Conservation (phyloP, 257 asterid genomes). For the Scutellaria minor region DNA sequence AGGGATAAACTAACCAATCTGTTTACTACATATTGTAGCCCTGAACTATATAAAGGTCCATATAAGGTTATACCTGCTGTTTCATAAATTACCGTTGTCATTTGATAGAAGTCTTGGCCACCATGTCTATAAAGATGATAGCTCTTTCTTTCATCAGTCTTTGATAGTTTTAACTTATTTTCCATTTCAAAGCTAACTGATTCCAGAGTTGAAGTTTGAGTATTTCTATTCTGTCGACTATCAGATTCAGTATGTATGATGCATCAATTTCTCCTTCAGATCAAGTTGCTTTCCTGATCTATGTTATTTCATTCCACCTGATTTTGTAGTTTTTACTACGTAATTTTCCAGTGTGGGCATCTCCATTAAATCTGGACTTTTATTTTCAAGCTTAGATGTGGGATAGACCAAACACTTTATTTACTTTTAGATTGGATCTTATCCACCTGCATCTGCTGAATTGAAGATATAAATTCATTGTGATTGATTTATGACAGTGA, state of each 20-base stretch:
- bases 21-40: not conserved
- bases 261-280: constrained; percentile 10
- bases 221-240: not conserved
- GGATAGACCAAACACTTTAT: not conserved
- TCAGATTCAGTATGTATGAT: not conserved
- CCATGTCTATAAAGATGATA: constrained; percentile 10
- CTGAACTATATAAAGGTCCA: not conserved
- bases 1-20: constrained; percentile 2
- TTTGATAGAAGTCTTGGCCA: not conserved
- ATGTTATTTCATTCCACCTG: constrained; percentile 16
- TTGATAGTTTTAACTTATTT: not conserved
- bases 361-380: constrained; percentile 14
- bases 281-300: constrained; percentile 9
- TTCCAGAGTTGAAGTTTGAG: not conserved
- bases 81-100: not conserved
- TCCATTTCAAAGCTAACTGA: constrained; percentile 3
- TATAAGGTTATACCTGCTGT: not conserved
- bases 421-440: constrained; percentile 9
- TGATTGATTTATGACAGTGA: constrained; percentile 45
- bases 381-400: constrained; percentile 3
- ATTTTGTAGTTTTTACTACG: constrained; percentile 6
- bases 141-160: not conserved
- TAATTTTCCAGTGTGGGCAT: not conserved
- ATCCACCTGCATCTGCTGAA: constrained; percentile 9
- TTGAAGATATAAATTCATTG: constrained; percentile 24